Percentiles rank a stretch among this genome's conserved stretches.
These are phyloP conservation scores for Funneliformis mosseae DNA, from an alignment of 192 early-diverging fungal genomes.

Conservation along the genomic window DNA sequence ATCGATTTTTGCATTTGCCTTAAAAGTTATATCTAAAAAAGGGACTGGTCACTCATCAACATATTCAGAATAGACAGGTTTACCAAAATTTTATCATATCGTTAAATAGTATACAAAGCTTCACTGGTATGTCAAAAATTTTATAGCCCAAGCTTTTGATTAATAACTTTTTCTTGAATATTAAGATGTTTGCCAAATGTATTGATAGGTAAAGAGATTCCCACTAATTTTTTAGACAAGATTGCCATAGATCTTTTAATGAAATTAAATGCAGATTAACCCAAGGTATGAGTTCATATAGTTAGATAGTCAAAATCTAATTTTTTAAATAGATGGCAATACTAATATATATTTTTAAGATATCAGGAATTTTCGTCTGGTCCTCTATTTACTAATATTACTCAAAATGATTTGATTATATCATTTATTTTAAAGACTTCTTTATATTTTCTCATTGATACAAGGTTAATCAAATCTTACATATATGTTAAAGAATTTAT, in stretches of 20 bases:
- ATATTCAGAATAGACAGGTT: neutral
- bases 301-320: too few relatives aligned
- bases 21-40: too few relatives aligned
- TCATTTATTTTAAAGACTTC: neutral
- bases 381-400: neutral
- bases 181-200: neutral
- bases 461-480: too few relatives aligned
- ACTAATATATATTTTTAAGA: too few relatives aligned
- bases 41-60: too few relatives aligned
- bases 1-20: too few relatives aligned
- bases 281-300: neutral
- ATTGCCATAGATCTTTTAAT: neutral
- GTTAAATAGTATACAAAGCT: neutral
- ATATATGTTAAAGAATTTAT: neutral
- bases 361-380: neutral
- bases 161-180: neutral
- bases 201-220: neutral
- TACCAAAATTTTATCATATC: constrained; percentile 1
- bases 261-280: neutral
- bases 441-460: neutral
- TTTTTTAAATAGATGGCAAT: too few relatives aligned
- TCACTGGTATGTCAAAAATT: neutral
- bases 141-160: neutral
- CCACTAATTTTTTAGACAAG: neutral
- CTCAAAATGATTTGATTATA: too few relatives aligned